Evolutionary conservation across 495 filamentous ascomycete species (phyloP).

Genomic region (Parathielavia hyrcaniae): DNA sequence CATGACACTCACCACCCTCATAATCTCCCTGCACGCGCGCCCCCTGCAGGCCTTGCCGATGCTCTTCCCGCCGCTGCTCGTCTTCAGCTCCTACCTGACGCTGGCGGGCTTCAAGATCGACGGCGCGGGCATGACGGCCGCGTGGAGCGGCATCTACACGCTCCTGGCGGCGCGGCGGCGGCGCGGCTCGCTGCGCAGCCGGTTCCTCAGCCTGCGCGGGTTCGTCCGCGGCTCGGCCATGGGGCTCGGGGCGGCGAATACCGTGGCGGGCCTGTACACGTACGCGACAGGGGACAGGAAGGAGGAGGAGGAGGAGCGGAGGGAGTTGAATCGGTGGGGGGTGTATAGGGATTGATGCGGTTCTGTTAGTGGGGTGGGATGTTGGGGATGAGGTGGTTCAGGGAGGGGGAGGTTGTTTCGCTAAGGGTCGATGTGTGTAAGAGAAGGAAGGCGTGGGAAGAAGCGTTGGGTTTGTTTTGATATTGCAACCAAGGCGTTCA

Average conservation of each 20-base stretch:
- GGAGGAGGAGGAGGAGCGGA: conserved; percentile 41
- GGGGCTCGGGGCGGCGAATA: conserved; percentile 62
- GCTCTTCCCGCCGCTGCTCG: conserved; percentile 75
- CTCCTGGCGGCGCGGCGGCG: conserved; percentile 64
- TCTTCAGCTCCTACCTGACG: conserved; percentile 82
- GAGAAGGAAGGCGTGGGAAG: too few relatives aligned
- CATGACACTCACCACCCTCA: conserved; percentile 69
- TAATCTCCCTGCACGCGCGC: conserved; percentile 67
- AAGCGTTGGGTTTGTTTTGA: too few relatives aligned
- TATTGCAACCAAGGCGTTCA: too few relatives aligned
- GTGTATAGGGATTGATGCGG: conserved; percentile 21
- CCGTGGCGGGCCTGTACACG: conserved; percentile 61
- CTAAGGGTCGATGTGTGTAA: too few relatives aligned
- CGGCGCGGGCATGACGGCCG: conserved; percentile 73
- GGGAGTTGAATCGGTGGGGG: conserved; percentile 45
- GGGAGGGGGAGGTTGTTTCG: not conserved
- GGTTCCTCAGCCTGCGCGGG: conserved; percentile 51
- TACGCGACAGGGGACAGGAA: conserved; percentile 60
- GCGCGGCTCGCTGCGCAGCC: conserved; percentile 46
- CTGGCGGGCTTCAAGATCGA: conserved; percentile 72
- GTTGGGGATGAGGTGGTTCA: not conserved
- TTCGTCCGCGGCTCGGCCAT: conserved; percentile 65
- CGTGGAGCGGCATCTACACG: conserved; percentile 81
- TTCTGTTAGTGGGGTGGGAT: not conserved
- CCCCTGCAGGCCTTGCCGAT: conserved; percentile 71